Percentiles rank a stretch among this genome's conserved stretches.
These are phyloP conservation scores for Tardiomyces depauwii DNA, from an alignment of 1,139 yeast genomes.

Conservation along the genomic window DNA sequence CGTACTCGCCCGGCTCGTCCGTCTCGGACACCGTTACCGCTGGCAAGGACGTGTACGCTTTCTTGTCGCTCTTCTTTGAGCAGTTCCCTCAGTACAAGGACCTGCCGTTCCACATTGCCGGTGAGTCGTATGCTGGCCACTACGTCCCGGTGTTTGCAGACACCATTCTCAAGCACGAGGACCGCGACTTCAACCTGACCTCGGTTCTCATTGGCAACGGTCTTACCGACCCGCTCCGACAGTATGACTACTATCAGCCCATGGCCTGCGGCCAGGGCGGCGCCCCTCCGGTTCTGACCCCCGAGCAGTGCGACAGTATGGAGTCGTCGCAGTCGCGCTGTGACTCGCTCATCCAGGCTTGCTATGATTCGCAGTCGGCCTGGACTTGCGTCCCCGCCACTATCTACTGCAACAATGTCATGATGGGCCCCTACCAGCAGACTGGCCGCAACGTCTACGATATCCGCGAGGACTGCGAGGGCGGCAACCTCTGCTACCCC, in stretches of 20 bases:
- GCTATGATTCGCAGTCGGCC: slow-evolving; percentile 68
- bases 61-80: slow-evolving; percentile 65
- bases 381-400: slow-evolving; percentile 93
- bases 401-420: slow-evolving; percentile 80
- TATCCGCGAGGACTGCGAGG: slow-evolving; percentile 76
- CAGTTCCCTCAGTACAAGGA: slow-evolving; percentile 55
- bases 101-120: slow-evolving; percentile 64
- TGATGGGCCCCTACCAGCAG: slow-evolving; percentile 77
- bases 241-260: slow-evolving; percentile 58
- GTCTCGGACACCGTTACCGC: slow-evolving; percentile 59
- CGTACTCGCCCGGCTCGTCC: slow-evolving; percentile 43
- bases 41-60: slow-evolving; percentile 68
- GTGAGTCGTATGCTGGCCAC: slow-evolving; percentile 85
- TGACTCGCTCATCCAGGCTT: slow-evolving; percentile 61
- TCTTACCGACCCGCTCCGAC: slow-evolving; percentile 62
- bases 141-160: slow-evolving; percentile 71
- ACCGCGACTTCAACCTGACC: slow-evolving; percentile 52
- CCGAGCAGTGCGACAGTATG: slow-evolving; percentile 76
- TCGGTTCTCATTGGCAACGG: slow-evolving; percentile 81
- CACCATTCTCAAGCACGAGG: slow-evolving; percentile 53
- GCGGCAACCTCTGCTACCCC: slow-evolving; percentile 59
- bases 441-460: slow-evolving; percentile 94
- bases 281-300: slow-evolving; percentile 56
- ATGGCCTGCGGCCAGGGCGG: slow-evolving; percentile 83
- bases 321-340: slow-evolving; percentile 68